Evolutionary conservation across 2,329 filamentous ascomycete species (phyloP).

Genomic region (Botrytis paeoniae): DNA sequence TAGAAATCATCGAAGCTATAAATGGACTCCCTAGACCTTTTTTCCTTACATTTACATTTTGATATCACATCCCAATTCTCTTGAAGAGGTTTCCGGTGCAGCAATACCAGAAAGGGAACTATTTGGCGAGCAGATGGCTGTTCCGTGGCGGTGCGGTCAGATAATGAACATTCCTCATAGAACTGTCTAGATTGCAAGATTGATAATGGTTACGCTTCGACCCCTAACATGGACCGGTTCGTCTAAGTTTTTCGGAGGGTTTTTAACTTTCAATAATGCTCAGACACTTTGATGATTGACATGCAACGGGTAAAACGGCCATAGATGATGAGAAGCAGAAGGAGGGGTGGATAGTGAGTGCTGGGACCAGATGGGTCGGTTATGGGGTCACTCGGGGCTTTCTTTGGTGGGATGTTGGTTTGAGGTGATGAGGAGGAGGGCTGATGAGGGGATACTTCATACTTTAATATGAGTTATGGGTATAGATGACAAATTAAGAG

Average conservation of each 20-base stretch:
- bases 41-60: not conserved
- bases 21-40: not conserved
- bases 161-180: not conserved
- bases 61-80: not conserved
- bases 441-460: not conserved
- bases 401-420: not conserved
- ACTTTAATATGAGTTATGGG: not conserved
- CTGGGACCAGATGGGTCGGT: not conserved
- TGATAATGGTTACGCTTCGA: not conserved
- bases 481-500: not conserved
- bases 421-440: not conserved
- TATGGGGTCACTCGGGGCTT: not conserved
- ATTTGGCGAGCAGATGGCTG: not conserved
- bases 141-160: not conserved
- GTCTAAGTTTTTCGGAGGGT: not conserved
- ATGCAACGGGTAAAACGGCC: not conserved
- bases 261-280: not conserved
- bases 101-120: not conserved
- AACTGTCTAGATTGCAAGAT: not conserved
- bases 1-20: not conserved
- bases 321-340: not conserved
- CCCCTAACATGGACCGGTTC: not conserved
- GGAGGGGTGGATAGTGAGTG: not conserved
- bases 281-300: not conserved
- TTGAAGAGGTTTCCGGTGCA: not conserved